Evolutionary conservation across 495 filamentous ascomycete species (phyloP), one percentile per base, ranked within the genome.

Genomic region (Penicillium pancosmium): DNA sequence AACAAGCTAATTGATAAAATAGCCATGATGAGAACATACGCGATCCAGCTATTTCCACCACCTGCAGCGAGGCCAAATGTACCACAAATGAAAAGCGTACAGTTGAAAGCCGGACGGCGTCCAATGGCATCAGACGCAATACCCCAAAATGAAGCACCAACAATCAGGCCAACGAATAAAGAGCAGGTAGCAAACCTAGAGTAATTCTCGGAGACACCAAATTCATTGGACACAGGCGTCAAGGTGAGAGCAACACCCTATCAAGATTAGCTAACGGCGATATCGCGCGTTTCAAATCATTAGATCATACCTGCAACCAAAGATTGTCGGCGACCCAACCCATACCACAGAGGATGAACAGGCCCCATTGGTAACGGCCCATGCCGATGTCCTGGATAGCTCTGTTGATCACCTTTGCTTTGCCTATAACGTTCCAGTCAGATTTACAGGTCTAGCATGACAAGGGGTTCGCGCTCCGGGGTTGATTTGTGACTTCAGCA

Each of bases 321-420:
- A 78, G 74, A 57, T 83, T 84, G 54, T 84, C 81, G 41, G 80
- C 80, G n/a, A 82, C 62, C 87, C 87, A 93, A 33, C 90, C 91
- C 64, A 91, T 93, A 3, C 89, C 89, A 54, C 89, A 87, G 18
- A 95, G 86, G 31, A 83, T 72, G 66, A 92, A 92, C 1, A 93
- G 80, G 59, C 88, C 82, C 86, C 86, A 92, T 75, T 95, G 90
- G 66, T 93, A 95, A 57, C 80, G 79, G 50, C 91, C 91, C 82
- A 93, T 93, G 4, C 91, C 91, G 66, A 94, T 92, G 65, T 93
- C 89, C 57, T 66, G 64, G 27, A 66, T 50, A 1, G 58, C 56
- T 50, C 59, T 48, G 59, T 70, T 66, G 54, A 67, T 63, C 16
- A 63, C 50, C 52, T 65, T 67, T 40, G 69, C 66, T 55, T 73